These are phyloP conservation scores for Penicillium corylophilum DNA, from an alignment of 2,329 filamentous ascomycete genomes.

Conservation along the genomic window DNA sequence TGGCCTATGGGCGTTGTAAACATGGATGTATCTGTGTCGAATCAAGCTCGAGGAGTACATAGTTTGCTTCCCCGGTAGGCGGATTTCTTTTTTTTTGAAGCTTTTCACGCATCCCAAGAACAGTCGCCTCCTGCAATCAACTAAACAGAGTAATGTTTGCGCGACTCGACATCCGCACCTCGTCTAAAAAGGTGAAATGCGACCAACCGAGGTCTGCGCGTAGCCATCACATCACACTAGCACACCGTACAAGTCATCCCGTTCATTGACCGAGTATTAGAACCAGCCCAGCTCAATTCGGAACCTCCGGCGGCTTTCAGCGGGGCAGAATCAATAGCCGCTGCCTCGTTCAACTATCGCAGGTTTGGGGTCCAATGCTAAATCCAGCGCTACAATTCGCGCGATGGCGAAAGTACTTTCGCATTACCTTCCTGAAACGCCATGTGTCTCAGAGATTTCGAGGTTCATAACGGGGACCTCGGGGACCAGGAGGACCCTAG, in stretches of 20 bases:
- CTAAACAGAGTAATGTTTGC: not conserved
- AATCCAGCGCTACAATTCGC: not conserved
- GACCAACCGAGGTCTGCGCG: conserved; percentile 2
- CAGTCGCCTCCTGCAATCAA: not conserved
- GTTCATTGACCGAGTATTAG: not conserved
- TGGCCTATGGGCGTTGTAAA: not conserved
- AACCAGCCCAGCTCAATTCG: not conserved
- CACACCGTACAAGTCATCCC: not conserved
- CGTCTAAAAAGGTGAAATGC: not conserved
- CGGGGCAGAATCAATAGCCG: not conserved
- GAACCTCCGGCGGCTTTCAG: not conserved
- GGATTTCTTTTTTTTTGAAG: not conserved
- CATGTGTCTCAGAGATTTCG: not conserved
- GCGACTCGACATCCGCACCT: not conserved
- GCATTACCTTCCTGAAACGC: not conserved
- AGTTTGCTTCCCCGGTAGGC: not conserved
- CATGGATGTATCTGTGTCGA: too few species aligned
- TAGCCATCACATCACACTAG: conserved; percentile 5
- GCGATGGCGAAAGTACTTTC: not conserved
- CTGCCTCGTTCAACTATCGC: not conserved
- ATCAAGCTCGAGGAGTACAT: not conserved
- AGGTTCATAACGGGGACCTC: not conserved
- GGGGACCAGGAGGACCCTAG: conserved; percentile 2
- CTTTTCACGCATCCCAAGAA: not conserved
- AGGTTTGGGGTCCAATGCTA: not conserved